Base-by-base conservation (phyloP, 176 grass and related monocot species). In the Leersia perrieri region DNA sequence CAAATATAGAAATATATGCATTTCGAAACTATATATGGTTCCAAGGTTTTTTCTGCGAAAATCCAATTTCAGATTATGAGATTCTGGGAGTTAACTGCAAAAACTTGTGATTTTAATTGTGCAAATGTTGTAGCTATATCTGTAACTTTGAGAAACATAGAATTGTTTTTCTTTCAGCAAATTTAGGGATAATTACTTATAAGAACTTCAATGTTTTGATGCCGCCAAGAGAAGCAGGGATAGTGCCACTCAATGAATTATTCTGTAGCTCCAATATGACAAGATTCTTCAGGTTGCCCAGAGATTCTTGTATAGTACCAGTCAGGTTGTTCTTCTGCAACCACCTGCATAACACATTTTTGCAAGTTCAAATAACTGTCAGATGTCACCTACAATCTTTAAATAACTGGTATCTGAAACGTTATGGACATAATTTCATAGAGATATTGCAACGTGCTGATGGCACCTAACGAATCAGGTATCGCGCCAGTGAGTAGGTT, bases 211-310 rank as follows among this genome's bases (percentile, higher is more conserved):
- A 23, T 7, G 51, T 23, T 47, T 55, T 87, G 72, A 87, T 63
- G 63, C 81, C 76, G 29, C 85, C 78, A 35, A 87, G 63, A 33
- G 85, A 12, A 10, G 23, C 2, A 10, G 85, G 85, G 26, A 87
- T 81, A 30, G 62, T 0, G 3, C 85, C 85, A 5, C n/a, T 70
- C n/a, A 87, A 23, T 0, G 12, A 16, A 2, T 87, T 88, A 42
- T 73, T 23, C 7, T 88, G 67, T 20, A 88, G 80, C 44, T 78
- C 33, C 74, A 88, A 3, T 1, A 64, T 11, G 5, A 0, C 0
- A 60, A 88, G 86, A 28, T 27, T 88, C 5, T 3, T 66, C 27
- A 88, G n/a, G 34, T 20, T 64, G 42, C 86, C 86, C 45, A 88
- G 12, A 1, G 67, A 78, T 16, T 60, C 0, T 10, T 74, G 86